Evolutionary conservation across 2,329 filamentous ascomycete species (phyloP).

Genomic region (Calonectria leucothoes): DNA sequence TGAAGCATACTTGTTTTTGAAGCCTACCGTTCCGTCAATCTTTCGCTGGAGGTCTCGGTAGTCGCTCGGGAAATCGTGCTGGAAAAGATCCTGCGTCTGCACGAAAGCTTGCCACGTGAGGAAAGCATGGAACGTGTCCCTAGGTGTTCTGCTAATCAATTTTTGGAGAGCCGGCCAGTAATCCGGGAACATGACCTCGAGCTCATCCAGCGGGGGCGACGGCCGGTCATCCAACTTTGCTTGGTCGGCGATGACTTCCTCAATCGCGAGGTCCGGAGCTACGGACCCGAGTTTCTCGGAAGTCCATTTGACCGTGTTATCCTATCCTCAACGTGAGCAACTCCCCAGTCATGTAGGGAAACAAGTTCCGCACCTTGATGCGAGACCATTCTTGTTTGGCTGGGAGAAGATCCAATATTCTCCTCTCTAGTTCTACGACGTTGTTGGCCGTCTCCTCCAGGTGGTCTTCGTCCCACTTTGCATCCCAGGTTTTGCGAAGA

Average conservation of each 20-base stretch:
- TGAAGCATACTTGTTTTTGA: not conserved
- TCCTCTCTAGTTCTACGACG: conserved; percentile 16
- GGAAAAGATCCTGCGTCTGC: conserved; percentile 25
- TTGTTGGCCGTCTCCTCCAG: not conserved
- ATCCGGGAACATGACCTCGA: conserved; percentile 23
- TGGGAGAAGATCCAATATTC: conserved; percentile 15
- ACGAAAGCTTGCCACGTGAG: conserved; percentile 29
- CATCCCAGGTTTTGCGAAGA: not conserved
- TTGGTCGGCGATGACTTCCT: not conserved
- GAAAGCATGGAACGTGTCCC: conserved; percentile 24
- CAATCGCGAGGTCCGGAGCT: conserved; percentile 11
- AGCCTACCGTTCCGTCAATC: conserved; percentile 17
- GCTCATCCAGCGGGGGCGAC: not conserved
- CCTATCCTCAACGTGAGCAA: not conserved
- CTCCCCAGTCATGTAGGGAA: too few relatives aligned
- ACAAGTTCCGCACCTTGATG: conserved; percentile 1
- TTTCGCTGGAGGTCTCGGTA: not conserved
- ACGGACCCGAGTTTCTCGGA: not conserved
- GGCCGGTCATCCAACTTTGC: not conserved
- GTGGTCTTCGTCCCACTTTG: not conserved
- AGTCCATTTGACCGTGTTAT: not conserved
- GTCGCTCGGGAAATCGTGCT: not conserved
- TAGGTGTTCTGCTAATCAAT: conserved; percentile 4
- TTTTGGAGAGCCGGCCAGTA: conserved; percentile 17
- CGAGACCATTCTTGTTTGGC: not conserved